phyloP scores from a whole-genome alignment of 495 filamentous ascomycete species.

The Pyrenula massariospora region DNA sequence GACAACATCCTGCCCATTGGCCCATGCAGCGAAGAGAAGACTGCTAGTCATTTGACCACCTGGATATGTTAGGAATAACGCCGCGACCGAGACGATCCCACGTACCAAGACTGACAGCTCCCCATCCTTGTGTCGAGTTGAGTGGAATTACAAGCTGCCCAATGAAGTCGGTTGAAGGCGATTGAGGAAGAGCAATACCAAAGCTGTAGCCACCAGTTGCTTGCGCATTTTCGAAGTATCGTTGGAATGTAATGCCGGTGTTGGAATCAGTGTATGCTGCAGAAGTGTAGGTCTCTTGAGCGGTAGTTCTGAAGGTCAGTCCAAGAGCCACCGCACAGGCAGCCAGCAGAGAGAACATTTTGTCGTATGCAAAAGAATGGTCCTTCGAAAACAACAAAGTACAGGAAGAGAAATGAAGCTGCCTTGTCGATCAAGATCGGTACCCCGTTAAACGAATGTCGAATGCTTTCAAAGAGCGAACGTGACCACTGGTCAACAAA shows the following conservation, averaged over 20 bases:
- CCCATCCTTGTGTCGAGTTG: slow-evolving; percentile 14
- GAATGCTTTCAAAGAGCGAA: not conserved
- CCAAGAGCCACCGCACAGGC: slow-evolving; percentile 6
- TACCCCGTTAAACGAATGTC: not conserved
- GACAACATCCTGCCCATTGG: slow-evolving; percentile 18
- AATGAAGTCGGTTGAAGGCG: slow-evolving; percentile 22
- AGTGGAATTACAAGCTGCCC: slow-evolving; percentile 20
- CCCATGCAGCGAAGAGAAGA: slow-evolving; percentile 25
- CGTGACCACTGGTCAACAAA: not conserved
- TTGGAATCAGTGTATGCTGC: slow-evolving; percentile 21
- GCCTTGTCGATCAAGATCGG: too few relatives aligned
- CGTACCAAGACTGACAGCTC: slow-evolving; percentile 13
- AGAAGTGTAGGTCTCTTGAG: slow-evolving; percentile 6
- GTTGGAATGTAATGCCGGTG: slow-evolving; percentile 24
- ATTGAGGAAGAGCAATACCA: slow-evolving; percentile 21
- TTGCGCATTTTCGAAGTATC: slow-evolving; percentile 12
- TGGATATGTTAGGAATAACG: not conserved
- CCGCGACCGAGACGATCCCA: not conserved
- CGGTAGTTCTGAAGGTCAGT: slow-evolving; percentile 4
- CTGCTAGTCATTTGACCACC: slow-evolving; percentile 21
- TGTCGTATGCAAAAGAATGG: not conserved
- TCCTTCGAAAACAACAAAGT: too few relatives aligned
- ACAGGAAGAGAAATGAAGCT: too few relatives aligned
- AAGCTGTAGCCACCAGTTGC: slow-evolving; percentile 17
- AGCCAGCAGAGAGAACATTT: slow-evolving; percentile 8